Percentiles rank a stretch among this genome's conserved stretches.
phyloP scores from a whole-genome alignment of 805 yeast species.

The Lachancea sp. region DNA sequence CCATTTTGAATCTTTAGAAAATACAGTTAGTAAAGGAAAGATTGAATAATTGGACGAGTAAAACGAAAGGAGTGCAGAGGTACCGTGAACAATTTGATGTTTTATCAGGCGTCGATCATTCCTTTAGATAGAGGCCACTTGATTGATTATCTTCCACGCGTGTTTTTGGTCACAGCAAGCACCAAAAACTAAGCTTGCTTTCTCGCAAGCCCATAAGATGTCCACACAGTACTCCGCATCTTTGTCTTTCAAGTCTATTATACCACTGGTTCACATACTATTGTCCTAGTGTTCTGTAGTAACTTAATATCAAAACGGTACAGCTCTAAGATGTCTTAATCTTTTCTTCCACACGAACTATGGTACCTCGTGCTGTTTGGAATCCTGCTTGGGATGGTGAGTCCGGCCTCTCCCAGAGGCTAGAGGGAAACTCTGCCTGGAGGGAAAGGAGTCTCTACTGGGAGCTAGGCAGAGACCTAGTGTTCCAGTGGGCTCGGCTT shows the following conservation, averaged over 20 bases:
- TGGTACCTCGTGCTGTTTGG: neutral
- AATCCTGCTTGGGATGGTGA: neutral
- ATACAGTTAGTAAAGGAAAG: conserved; percentile 6
- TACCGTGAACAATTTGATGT: too few relatives aligned
- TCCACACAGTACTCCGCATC: neutral
- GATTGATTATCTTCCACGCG: too few relatives aligned
- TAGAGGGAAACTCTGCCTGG: neutral
- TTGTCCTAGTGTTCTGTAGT: conserved; percentile 1
- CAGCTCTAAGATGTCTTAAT: neutral
- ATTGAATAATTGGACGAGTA: neutral
- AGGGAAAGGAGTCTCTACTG: too few relatives aligned
- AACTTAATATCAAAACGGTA: neutral
- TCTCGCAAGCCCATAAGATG: neutral
- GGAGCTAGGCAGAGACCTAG: too few relatives aligned
- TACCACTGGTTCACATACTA: conserved; percentile 1
- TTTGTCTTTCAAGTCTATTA: neutral
- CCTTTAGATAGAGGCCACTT: too few relatives aligned
- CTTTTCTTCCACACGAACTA: conserved; percentile 2
- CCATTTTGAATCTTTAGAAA: conserved; percentile 57
- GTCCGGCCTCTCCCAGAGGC: neutral
- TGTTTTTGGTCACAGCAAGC: too few relatives aligned
- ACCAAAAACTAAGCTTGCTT: too few relatives aligned
- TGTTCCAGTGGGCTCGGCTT: neutral
- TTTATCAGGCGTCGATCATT: too few relatives aligned
- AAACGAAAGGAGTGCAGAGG: too few relatives aligned